Conservation (phyloP, 371 early-diverging fungal genomes). For the Circinella umbellata region DNA sequence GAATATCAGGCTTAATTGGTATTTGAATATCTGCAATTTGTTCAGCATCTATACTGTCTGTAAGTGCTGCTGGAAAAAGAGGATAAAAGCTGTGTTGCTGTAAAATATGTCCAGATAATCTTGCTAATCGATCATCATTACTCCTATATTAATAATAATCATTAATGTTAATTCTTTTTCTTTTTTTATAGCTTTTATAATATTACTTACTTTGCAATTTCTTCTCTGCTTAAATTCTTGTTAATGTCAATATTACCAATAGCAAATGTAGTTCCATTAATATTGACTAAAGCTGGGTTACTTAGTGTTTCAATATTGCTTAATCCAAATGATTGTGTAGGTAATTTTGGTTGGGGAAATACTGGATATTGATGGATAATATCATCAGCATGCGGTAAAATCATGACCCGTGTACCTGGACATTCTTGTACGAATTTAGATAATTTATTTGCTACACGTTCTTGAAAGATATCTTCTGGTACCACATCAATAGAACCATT, state of each 20-base stretch:
- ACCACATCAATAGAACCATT: constrained; percentile 58
- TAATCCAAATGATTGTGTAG: constrained; percentile 23
- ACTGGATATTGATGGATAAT: constrained; percentile 68
- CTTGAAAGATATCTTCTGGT: constrained; percentile 71
- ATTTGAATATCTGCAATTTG: constrained; percentile 51
- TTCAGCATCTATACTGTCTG: constrained; percentile 63
- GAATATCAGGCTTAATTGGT: constrained; percentile 74
- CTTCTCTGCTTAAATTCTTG: constrained; percentile 68
- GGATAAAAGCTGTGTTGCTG: constrained; percentile 88
- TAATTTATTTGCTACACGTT: constrained; percentile 55
- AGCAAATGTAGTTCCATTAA: constrained; percentile 82
- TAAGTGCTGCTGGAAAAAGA: constrained; percentile 69
- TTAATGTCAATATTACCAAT: constrained; percentile 76
- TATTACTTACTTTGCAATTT: constrained; percentile 54
- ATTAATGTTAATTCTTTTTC: neutral
- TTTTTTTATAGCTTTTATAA: constrained; percentile 1
- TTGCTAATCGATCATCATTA: constrained; percentile 64
- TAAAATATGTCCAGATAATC: constrained; percentile 71
- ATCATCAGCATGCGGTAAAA: constrained; percentile 83
- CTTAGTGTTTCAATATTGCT: constrained; percentile 63
- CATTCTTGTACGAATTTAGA: constrained; percentile 47
- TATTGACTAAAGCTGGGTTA: constrained; percentile 82
- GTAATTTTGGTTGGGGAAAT: constrained; percentile 86
- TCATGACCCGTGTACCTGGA: constrained; percentile 52
- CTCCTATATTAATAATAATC: constrained; percentile 13